phyloP scores from a whole-genome alignment of 176 grass and related monocot species.

The Oryza glaberrima region DNA sequence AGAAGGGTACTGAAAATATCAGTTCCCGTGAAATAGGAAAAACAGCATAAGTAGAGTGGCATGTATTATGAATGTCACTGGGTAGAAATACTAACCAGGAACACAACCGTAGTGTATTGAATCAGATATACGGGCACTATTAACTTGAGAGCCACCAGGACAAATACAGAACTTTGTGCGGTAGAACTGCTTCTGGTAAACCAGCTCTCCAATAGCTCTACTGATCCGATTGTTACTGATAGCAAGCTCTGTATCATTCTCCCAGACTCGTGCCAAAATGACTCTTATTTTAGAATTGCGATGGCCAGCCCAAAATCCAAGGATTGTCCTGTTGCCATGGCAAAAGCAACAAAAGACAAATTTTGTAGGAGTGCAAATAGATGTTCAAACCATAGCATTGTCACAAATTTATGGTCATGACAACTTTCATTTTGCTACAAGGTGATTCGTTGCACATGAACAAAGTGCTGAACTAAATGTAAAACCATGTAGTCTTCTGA shows the following conservation, averaged over 20 bases:
- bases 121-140: slow-evolving; percentile 91
- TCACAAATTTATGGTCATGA: background rate
- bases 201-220: slow-evolving; percentile 81
- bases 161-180: slow-evolving; percentile 96
- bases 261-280: slow-evolving; percentile 82
- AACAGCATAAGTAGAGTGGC: background rate
- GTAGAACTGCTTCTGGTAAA: slow-evolving; percentile 96
- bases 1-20: background rate
- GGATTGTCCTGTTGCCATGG: slow-evolving; percentile 49
- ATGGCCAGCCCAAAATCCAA: slow-evolving; percentile 90
- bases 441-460: slow-evolving; percentile 9
- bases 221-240: slow-evolving; percentile 95
- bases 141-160: slow-evolving; percentile 99
- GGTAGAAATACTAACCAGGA: slow-evolving; percentile 68
- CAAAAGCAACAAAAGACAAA: slow-evolving; percentile 1
- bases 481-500: slow-evolving; percentile 21
- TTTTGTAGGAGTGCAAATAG: slow-evolving; percentile 6
- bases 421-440: background rate
- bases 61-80: slow-evolving; percentile 18
- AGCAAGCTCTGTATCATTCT: slow-evolving; percentile 94
- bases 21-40: background rate
- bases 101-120: slow-evolving; percentile 98
- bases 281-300: slow-evolving; percentile 96
- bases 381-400: background rate
- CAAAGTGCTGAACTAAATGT: background rate